These are phyloP conservation scores for Monosporozyma yasuniensis DNA, from an alignment of 805 yeast species.

Conservation along the genomic window DNA sequence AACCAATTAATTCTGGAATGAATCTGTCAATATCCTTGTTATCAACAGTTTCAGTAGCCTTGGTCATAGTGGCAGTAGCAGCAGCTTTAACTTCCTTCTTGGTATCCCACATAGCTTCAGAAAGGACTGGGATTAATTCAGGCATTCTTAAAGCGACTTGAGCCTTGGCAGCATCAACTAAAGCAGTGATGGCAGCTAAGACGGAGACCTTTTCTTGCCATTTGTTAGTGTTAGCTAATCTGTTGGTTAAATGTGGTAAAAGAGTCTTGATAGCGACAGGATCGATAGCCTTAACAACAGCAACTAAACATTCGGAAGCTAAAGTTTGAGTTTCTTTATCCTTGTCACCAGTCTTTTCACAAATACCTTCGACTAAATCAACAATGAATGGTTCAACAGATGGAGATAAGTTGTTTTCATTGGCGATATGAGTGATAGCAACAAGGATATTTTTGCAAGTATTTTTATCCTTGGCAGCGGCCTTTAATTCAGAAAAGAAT, in stretches of 20 bases:
- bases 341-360: constrained; percentile 86
- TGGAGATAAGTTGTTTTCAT: constrained; percentile 69
- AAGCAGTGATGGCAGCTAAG: constrained; percentile 71
- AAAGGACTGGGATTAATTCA: constrained; percentile 94
- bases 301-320: constrained; percentile 68
- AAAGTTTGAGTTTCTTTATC: constrained; percentile 60
- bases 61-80: constrained; percentile 91
- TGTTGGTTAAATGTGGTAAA: constrained; percentile 67
- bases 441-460: constrained; percentile 70
- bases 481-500: constrained; percentile 71
- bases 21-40: constrained; percentile 99
- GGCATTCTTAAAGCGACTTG: constrained; percentile 99
- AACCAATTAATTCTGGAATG: constrained; percentile 93
- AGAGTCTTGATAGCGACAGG: constrained; percentile 89
- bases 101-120: constrained; percentile 99
- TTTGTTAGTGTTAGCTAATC: constrained; percentile 69
- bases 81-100: constrained; percentile 95
- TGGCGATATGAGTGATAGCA: constrained; percentile 80
- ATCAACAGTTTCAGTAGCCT: constrained; percentile 94
- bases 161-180: constrained; percentile 89
- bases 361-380: constrained; percentile 58
- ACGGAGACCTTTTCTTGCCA: constrained; percentile 98
- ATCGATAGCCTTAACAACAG: constrained; percentile 74
- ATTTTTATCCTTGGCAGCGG: constrained; percentile 77
- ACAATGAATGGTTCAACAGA: constrained; percentile 95